Conservation (phyloP, 768 basidiomycete species). For the Russula abietina region DNA sequence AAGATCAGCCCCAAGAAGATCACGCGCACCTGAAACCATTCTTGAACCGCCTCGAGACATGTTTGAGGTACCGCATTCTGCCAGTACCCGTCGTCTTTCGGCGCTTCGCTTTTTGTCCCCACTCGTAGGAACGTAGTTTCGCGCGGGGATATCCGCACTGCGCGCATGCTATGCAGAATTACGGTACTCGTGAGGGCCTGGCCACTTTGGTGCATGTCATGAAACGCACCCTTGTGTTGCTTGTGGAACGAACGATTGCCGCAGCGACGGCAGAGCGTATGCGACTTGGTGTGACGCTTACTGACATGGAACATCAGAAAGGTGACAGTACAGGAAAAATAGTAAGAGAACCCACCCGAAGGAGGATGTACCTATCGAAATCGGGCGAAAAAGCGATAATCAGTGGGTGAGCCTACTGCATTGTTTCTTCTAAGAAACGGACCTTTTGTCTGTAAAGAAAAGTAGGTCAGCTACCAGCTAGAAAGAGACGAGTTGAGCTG, state of each 20-base stretch:
- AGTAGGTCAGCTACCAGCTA: slow-evolving; percentile 22
- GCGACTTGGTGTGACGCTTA: slow-evolving; percentile 96
- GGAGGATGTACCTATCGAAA: slow-evolving; percentile 82
- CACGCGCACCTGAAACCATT: slow-evolving; percentile 82
- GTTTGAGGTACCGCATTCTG: slow-evolving; percentile 89
- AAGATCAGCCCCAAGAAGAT: neutral
- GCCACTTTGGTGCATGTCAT: neutral
- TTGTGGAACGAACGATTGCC: slow-evolving; percentile 94
- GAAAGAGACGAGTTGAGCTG: neutral
- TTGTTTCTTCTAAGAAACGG: slow-evolving; percentile 20
- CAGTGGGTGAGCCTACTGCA: slow-evolving; percentile 7
- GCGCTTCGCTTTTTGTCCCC: slow-evolving; percentile 99
- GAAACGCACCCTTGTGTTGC: slow-evolving; percentile 87
- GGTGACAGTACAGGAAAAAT: neutral
- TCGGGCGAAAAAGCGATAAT: slow-evolving; percentile 17
- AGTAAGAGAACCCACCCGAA: slow-evolving; percentile 64
- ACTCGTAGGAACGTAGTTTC: slow-evolving; percentile 92
- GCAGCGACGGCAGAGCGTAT: slow-evolving; percentile 97
- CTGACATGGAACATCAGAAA: slow-evolving; percentile 36
- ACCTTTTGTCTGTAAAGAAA: slow-evolving; percentile 74
- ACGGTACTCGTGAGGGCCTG: neutral
- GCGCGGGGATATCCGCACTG: slow-evolving; percentile 97
- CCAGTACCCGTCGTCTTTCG: slow-evolving; percentile 99
- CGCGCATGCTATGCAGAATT: slow-evolving; percentile 61
- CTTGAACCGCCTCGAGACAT: slow-evolving; percentile 94